Evolutionary conservation across 257 asterid species (phyloP), one percentile per base, ranked within the genome.

Genomic region (Lithospermum erythrorhizon): DNA sequence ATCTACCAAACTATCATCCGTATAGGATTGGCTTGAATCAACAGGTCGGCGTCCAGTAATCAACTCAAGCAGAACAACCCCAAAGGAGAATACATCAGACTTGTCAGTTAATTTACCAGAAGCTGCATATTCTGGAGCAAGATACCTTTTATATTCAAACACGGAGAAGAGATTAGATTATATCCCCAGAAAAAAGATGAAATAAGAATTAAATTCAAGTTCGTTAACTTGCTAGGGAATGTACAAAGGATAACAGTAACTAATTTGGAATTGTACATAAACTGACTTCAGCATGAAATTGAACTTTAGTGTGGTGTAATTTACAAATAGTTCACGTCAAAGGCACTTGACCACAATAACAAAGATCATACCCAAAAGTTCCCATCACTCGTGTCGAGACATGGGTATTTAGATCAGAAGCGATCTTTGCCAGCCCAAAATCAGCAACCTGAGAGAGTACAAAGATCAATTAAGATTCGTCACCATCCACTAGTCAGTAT

Each of bases 321-420:
- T 41, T 41, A 1, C 49, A 41, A 41, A 9, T 53, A 53, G 15
- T 8, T 53, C 0, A 19, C 13, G 57, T 20, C 6, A 6, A 20
- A 20, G 59, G 48, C 14, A 53, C 14, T 30, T 2, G 53, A 57
- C 51, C 22, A 27, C 45, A 41, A 55, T 47, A 35, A 35, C 1
- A 10, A 35, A 35, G 14, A 20, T 59, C 70, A 48, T 81, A 89
- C 97, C 97, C 97, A 37, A 89, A 84, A 58, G 97, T 89, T 69
- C 97, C 97, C 97, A 89, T 89, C 62, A 89, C 95, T 61, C 97
- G 77, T 9, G 97, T 89, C 41, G 97, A 89, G 55, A 89, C 90
- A 45, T 89, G 97, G 67, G 95, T 89, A 63, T 86, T 81, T 65
- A 64, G 64, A 61, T 87, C 97, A 62, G 89, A 76, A 58, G 89